Conservation (phyloP, 2,329 filamentous ascomycete species). For the Apiospora rasikravindrae region DNA sequence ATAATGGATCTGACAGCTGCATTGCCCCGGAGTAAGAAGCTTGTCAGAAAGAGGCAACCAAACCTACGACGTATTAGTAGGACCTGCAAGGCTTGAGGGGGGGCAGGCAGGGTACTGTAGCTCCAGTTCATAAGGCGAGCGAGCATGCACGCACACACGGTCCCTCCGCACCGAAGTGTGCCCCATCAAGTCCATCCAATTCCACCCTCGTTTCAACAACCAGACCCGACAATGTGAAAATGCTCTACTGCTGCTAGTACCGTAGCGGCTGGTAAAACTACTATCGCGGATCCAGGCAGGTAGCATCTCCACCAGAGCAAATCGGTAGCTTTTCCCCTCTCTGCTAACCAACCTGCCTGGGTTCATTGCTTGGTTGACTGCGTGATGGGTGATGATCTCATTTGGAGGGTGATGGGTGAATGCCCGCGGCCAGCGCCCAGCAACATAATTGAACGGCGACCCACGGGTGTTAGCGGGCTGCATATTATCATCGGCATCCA, state of each 20-base stretch:
- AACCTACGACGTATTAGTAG: conserved; percentile 3
- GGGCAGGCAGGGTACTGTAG: neutral
- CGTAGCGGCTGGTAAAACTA: neutral
- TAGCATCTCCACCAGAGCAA: neutral
- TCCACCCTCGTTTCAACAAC: conserved; percentile 7
- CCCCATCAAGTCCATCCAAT: neutral
- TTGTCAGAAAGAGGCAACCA: neutral
- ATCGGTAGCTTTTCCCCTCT: neutral
- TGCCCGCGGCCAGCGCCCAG: neutral
- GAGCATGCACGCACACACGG: neutral
- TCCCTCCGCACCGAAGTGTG: neutral
- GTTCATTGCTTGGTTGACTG: neutral
- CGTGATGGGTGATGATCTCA: neutral
- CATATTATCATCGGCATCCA: conserved; percentile 16
- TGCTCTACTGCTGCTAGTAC: neutral
- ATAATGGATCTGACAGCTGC: conserved; percentile 12
- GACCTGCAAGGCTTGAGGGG: neutral
- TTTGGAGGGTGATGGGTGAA: neutral
- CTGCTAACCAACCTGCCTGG: neutral
- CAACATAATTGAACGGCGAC: neutral
- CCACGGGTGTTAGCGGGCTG: neutral
- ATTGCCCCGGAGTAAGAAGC: conserved; percentile 12
- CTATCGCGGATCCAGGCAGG: neutral
- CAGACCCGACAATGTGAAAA: neutral
- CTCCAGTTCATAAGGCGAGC: conserved; percentile 6